These are phyloP conservation scores for Candida endomychidarum DNA, from an alignment of 805 yeast species.

Conservation along the genomic window DNA sequence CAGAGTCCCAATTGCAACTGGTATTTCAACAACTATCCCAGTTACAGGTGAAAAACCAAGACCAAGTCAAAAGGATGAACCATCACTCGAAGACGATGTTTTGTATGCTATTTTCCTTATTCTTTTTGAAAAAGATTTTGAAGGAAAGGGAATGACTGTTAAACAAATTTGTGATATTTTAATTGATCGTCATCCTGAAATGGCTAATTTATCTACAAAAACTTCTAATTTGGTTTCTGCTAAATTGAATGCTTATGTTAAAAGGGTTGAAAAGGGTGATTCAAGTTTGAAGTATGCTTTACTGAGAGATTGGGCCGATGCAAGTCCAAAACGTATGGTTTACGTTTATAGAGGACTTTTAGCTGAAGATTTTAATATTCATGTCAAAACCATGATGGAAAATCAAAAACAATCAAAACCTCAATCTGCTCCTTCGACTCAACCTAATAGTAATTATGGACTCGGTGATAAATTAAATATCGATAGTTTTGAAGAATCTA, in stretches of 20 bases:
- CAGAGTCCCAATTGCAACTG: conserved; percentile 61
- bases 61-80: conserved; percentile 62
- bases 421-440: not conserved
- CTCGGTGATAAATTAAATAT: conserved; percentile 19
- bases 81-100: conserved; percentile 71
- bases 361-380: conserved; percentile 71
- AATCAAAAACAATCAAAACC: conserved; percentile 13
- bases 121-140: conserved; percentile 64
- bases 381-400: conserved; percentile 65
- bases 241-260: conserved; percentile 79
- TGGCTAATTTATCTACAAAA: conserved; percentile 77
- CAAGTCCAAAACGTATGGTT: conserved; percentile 86
- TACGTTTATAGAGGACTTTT: conserved; percentile 79
- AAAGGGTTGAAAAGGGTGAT: conserved; percentile 83
- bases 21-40: conserved; percentile 76
- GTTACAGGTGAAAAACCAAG: conserved; percentile 70
- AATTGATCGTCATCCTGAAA: conserved; percentile 74
- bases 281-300: conserved; percentile 67
- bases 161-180: conserved; percentile 80
- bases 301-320: conserved; percentile 89
- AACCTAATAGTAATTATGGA: conserved; percentile 1
- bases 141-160: conserved; percentile 83
- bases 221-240: conserved; percentile 81
- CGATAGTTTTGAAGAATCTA: conserved; percentile 34
- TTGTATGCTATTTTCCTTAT: conserved; percentile 73